phyloP scores from a whole-genome alignment of 2,329 filamentous ascomycete species.

The Penicillium olsonii region DNA sequence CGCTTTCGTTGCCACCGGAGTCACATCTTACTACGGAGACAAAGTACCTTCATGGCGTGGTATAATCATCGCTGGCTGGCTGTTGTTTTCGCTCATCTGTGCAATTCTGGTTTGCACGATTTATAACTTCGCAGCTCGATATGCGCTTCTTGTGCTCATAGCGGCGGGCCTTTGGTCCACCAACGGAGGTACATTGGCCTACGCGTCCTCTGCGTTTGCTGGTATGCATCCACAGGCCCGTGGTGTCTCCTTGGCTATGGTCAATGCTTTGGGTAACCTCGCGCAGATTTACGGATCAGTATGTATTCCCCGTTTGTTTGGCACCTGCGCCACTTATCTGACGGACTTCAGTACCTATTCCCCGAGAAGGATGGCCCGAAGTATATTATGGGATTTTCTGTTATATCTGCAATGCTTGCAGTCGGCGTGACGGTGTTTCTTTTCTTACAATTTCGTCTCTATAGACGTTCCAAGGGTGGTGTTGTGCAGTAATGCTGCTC shows the following conservation, averaged over 20 bases:
- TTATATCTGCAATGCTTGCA: constrained; percentile 37
- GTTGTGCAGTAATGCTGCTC: background rate
- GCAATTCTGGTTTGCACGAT: constrained; percentile 47
- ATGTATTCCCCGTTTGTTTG: background rate
- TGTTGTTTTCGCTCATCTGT: constrained; percentile 43
- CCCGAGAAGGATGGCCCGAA: constrained; percentile 52
- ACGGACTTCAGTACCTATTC: constrained; percentile 49
- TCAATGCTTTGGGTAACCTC: constrained; percentile 58
- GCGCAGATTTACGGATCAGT: constrained; percentile 56
- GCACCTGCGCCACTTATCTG: background rate
- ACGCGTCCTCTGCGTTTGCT: constrained; percentile 55
- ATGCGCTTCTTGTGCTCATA: constrained; percentile 58
- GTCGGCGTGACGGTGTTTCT: constrained; percentile 34
- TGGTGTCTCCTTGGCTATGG: constrained; percentile 54
- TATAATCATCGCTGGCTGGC: constrained; percentile 52
- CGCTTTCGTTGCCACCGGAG: constrained; percentile 52
- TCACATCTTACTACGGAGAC: constrained; percentile 53
- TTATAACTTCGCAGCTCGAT: constrained; percentile 56
- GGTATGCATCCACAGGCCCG: constrained; percentile 52
- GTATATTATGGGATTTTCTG: constrained; percentile 49
- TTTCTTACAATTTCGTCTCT: constrained; percentile 29
- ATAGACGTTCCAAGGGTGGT: constrained; percentile 7
- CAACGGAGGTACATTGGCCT: constrained; percentile 55
- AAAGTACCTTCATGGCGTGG: constrained; percentile 49
- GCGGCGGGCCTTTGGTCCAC: constrained; percentile 57